Evolutionary conservation across 345 rosid genomes (phyloP), one percentile per base, ranked within the genome.

Genomic region (Draba incana): DNA sequence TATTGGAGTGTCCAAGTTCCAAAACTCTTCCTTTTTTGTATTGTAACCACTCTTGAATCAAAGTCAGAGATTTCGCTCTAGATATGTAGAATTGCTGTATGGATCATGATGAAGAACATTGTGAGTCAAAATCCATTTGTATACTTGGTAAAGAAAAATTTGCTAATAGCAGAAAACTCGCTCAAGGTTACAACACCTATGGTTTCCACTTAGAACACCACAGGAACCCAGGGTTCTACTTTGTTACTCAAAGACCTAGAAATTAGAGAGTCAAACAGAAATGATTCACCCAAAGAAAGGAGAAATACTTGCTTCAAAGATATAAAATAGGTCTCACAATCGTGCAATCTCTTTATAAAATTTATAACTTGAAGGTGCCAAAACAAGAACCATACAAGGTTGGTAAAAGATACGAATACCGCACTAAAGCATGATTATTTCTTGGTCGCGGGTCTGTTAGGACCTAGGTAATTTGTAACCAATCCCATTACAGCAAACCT

Each of bases 401-500:
- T 33, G 48, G 51, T 23, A 43, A 72, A 20, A 57, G 23, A 54
- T 14, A 44, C 4, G 24, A 62, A 15, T 44, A 53, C 3, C 10
- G 0, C 9, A 8, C 23, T 27, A 42, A 31, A 31, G 35, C 35
- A 42, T 2, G 62, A 31, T 49, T 35, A 75, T 69, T 75, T 82
- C 77, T 82, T 74, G 8, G 82, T n/a, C 30, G 78, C 82, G 4
- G 92, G 86, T 77, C 92, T 94, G 64, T 89, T 67, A 52, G 92
- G 88, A 6, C 97, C 97, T 24, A 91, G 65, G 86, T 91, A 91
- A 78, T 88, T 94, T 69, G 97, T 86, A 54, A 86, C 99, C 83
- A 94, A 69, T 43, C 99, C 99, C 99, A 94, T 94, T 53, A 94
- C 77, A 47, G 96, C 97, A 81, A 91, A 94, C 98, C 98, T 93